Conservation (phyloP, 495 filamentous ascomycete species). For the Lasiosphaeriaceae sp. region DNA sequence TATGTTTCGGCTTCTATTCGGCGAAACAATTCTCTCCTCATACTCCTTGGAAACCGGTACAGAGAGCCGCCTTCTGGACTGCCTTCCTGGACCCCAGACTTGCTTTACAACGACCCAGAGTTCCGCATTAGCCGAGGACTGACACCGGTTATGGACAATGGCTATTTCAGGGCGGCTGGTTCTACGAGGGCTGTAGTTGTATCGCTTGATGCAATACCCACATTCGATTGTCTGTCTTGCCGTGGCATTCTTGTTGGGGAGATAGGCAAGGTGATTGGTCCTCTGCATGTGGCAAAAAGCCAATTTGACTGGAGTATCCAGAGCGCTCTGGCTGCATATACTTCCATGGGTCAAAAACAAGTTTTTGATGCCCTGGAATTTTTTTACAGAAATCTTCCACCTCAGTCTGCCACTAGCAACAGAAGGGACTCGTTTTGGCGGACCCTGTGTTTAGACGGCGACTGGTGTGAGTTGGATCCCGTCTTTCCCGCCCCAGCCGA, state of each 20-base stretch:
- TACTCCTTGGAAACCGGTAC: not conserved
- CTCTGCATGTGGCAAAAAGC: not conserved
- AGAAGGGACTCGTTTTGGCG: not conserved
- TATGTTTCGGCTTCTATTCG: not conserved
- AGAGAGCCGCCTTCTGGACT: not conserved
- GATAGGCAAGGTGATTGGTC: not conserved
- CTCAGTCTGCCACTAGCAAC: not conserved
- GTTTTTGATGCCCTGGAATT: not conserved
- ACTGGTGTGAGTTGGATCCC: not conserved
- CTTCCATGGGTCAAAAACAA: not conserved
- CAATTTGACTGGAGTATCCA: not conserved
- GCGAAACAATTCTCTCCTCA: not conserved
- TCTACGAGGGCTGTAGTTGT: not conserved
- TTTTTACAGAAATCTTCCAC: not conserved
- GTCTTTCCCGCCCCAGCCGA: not conserved
- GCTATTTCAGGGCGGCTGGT: not conserved
- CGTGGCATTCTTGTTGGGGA: not conserved
- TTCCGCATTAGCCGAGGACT: not conserved
- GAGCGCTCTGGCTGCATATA: not conserved
- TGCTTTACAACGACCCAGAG: not conserved
- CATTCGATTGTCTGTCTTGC: not conserved
- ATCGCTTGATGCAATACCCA: not conserved
- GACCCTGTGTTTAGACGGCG: slow-evolving; percentile 1
- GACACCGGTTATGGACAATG: not conserved
- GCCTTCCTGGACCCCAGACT: not conserved